A percentile compares a stretch with the other conserved stretches of the same genome.
These are phyloP conservation scores for Aspergillus sp. DNA, from an alignment of 2,329 filamentous ascomycete species.

Conservation along the genomic window DNA sequence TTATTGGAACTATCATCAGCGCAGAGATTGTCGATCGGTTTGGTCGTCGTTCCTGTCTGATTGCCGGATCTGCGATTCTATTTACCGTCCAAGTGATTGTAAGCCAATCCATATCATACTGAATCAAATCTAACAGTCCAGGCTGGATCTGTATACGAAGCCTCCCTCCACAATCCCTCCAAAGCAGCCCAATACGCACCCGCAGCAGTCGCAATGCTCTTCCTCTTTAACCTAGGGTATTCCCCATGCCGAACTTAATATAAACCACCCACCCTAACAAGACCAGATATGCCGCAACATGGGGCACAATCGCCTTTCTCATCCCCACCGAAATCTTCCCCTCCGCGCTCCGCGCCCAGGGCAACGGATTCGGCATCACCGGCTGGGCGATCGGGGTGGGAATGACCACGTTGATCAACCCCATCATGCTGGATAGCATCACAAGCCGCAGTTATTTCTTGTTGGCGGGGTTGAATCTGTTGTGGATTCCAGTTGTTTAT, in stretches of 20 bases:
- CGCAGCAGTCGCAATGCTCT: conserved; percentile 45
- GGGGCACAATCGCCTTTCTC: conserved; percentile 49
- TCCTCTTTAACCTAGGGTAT: conserved; percentile 33
- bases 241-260: neutral
- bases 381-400: conserved; percentile 57
- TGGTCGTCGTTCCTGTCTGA: conserved; percentile 40
- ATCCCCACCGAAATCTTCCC: conserved; percentile 55
- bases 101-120: conserved; percentile 1
- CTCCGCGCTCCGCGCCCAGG: conserved; percentile 53
- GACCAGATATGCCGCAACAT: conserved; percentile 44
- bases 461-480: conserved; percentile 48
- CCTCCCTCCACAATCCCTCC: conserved; percentile 29
- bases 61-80: conserved; percentile 34
- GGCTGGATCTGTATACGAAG: conserved; percentile 42
- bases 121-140: conserved; percentile 9
- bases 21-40: conserved; percentile 49
- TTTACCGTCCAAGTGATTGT: conserved; percentile 41
- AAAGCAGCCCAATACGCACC: conserved; percentile 38
- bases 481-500: conserved; percentile 49
- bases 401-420: conserved; percentile 49
- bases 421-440: conserved; percentile 48
- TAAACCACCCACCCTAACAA: too few relatives aligned
- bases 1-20: conserved; percentile 48
- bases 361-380: conserved; percentile 55
- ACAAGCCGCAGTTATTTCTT: conserved; percentile 48